Evolutionary conservation across 345 rosid species (phyloP).

Genomic region (Eucalyptus pauciflora): DNA sequence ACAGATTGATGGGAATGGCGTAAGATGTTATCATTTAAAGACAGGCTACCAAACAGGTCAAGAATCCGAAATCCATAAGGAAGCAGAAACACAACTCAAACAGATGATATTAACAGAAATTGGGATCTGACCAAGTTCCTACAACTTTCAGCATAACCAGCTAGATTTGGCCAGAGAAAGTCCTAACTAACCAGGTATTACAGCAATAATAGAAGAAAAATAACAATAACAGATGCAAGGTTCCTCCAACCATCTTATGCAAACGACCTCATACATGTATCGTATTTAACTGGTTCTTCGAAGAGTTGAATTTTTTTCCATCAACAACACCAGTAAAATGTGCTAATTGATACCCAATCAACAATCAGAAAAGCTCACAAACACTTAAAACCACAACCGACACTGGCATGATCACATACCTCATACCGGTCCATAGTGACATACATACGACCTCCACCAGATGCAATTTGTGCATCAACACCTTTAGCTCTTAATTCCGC

Average conservation of each 20-base stretch:
- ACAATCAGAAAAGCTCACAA: not conserved
- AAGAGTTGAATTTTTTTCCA: not conserved
- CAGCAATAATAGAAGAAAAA: not conserved
- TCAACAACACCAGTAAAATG: not conserved
- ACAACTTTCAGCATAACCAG: not conserved
- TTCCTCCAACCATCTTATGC: not conserved
- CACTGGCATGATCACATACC: slow-evolving; percentile 17
- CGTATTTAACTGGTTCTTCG: not conserved
- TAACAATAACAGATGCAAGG: not conserved
- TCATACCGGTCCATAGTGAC: slow-evolving; percentile 97
- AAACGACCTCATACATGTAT: not conserved
- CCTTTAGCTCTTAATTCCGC: slow-evolving; percentile 54
- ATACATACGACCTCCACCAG: slow-evolving; percentile 99
- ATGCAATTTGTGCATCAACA: slow-evolving; percentile 81
- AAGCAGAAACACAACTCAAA: not conserved
- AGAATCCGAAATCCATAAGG: not conserved
- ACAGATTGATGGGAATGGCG: not conserved
- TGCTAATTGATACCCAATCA: not conserved
- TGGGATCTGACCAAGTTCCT: not conserved
- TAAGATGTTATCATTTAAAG: not conserved
- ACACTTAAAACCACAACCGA: not conserved
- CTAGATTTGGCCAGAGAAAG: not conserved
- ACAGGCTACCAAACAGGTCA: not conserved
- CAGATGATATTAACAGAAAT: not conserved
- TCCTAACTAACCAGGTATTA: not conserved